Percentiles rank a stretch among this genome's conserved stretches.
Evolutionary conservation across 495 filamentous ascomycete species (phyloP).

Genomic region (Gamarada debralockiae): DNA sequence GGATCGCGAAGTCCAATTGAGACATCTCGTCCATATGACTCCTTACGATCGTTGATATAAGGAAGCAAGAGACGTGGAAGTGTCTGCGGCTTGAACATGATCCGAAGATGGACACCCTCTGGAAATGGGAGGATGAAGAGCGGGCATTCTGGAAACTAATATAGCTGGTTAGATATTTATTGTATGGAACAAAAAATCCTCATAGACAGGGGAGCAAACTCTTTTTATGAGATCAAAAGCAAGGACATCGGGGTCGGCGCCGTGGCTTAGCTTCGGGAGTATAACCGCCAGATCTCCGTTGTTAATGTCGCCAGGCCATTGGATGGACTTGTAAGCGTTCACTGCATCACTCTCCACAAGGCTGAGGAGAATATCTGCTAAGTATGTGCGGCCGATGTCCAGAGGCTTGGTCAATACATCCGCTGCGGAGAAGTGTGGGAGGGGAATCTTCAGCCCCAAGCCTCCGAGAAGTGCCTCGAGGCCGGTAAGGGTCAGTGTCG

Average conservation of each 20-base stretch:
- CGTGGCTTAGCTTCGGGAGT: conserved; percentile 27
- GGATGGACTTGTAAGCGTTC: conserved; percentile 28
- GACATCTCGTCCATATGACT: conserved; percentile 31
- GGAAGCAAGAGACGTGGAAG: conserved; percentile 39
- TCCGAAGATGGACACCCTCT: conserved; percentile 29
- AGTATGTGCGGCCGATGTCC: conserved; percentile 26
- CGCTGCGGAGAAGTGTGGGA: background rate
- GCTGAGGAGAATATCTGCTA: conserved; percentile 18
- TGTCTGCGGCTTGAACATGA: conserved; percentile 35
- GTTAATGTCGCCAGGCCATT: conserved; percentile 22
- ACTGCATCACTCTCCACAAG: conserved; percentile 19
- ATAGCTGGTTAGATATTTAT: background rate
- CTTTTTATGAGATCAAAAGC: conserved; percentile 23
- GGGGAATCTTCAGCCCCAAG: background rate
- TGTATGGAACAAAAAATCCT: background rate
- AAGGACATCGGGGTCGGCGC: conserved; percentile 9
- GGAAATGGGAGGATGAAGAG: conserved; percentile 28
- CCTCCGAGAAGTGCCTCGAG: conserved; percentile 3
- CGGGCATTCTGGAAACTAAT: conserved; percentile 29
- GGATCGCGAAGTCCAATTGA: background rate
- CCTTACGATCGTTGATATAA: conserved; percentile 35
- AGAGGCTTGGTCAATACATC: conserved; percentile 13
- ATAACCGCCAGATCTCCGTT: conserved; percentile 33
- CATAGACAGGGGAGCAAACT: conserved; percentile 18
- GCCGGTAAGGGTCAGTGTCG: background rate